Percentiles rank a stretch among this genome's conserved stretches.
Conservation (phyloP, 2,329 filamentous ascomycete species). For the Hypoxylon sp. region DNA sequence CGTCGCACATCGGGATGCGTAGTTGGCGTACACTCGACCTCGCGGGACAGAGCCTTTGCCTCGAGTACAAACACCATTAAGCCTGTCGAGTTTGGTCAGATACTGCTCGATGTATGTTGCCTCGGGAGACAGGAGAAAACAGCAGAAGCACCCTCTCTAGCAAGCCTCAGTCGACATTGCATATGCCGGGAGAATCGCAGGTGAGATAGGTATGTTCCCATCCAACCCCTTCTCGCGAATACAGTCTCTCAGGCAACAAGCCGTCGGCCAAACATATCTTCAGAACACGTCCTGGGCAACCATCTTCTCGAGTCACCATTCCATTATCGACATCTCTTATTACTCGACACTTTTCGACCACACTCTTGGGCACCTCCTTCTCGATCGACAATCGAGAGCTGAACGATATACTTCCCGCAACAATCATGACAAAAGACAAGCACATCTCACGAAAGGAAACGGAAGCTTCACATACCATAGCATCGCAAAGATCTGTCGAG, state of each 20-base stretch:
- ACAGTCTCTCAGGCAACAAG: not conserved
- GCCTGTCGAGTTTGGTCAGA: constrained; percentile 58
- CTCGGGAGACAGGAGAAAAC: not conserved
- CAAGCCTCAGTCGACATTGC: too few relatives aligned
- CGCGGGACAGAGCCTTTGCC: constrained; percentile 88
- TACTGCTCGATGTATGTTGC: too few relatives aligned
- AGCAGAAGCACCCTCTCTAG: not conserved
- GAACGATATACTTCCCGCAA: not conserved
- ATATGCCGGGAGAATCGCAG: too few relatives aligned
- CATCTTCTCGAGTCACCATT: too few relatives aligned
- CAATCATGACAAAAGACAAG: not conserved
- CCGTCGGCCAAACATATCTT: not conserved
- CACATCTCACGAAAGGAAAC: not conserved
- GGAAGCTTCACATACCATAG: constrained; percentile 71
- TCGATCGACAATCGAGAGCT: not conserved
- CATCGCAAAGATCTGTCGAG: constrained; percentile 88
- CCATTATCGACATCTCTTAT: not conserved
- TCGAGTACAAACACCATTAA: constrained; percentile 74
- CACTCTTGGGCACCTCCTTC: not conserved
- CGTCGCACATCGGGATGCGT: constrained; percentile 89
- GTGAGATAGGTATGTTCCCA: too few relatives aligned
- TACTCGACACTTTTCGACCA: not conserved
- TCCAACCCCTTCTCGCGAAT: not conserved
- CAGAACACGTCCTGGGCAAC: not conserved
- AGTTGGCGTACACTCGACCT: constrained; percentile 93